phyloP scores from a whole-genome alignment of 192 early-diverging fungal species.

The Umbelopsis isabellina region DNA sequence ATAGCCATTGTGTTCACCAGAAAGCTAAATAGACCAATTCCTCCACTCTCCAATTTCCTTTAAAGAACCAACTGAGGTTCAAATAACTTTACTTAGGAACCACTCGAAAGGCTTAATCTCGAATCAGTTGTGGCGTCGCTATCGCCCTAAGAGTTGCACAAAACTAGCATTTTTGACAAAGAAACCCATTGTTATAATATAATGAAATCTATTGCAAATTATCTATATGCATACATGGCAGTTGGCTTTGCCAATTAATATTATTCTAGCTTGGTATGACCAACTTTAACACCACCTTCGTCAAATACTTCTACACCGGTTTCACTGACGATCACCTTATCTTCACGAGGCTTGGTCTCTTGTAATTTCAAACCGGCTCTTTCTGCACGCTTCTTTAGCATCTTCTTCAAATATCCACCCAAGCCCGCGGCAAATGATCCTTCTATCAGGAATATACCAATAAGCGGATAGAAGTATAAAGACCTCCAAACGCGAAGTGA shows the following conservation, averaged over 20 bases:
- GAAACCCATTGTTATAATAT: no score
- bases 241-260: neutral
- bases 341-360: conserved; percentile 13
- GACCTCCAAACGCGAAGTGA: conserved; percentile 64
- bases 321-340: conserved; percentile 21
- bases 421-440: conserved; percentile 10
- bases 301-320: conserved; percentile 10
- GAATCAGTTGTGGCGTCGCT: no score
- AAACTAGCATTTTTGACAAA: no score
- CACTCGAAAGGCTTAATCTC: no score
- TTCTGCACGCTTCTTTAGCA: conserved; percentile 18
- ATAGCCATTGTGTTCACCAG: no score
- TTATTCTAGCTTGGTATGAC: conserved; percentile 14
- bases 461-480: conserved; percentile 64
- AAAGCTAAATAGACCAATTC: no score
- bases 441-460: conserved; percentile 53
- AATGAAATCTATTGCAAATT: no score
- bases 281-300: conserved; percentile 24
- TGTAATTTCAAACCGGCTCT: conserved; percentile 1
- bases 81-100: no score
- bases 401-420: neutral
- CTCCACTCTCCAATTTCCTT: no score
- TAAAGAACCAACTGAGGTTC: no score
- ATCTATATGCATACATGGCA: no score
- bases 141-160: no score